phyloP scores from a whole-genome alignment of 306 rosid genomes.

The Luffa aegyptiaca region DNA sequence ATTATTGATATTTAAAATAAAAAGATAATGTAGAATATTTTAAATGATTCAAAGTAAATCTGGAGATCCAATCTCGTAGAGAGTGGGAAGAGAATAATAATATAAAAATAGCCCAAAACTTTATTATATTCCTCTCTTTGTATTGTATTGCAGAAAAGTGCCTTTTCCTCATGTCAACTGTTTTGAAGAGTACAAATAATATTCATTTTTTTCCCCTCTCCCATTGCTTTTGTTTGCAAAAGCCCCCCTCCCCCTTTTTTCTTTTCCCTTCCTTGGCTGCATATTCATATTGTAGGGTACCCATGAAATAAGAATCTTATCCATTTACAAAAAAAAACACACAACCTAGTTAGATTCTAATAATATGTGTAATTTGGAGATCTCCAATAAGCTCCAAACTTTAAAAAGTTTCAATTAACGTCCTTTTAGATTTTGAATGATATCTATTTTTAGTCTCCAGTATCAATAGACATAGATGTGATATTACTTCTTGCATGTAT shows the following conservation, averaged over 20 bases:
- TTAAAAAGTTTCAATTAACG: neutral
- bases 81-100: neutral
- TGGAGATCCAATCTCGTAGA: neutral
- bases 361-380: neutral
- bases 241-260: too few species aligned
- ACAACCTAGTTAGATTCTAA: neutral
- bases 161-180: neutral
- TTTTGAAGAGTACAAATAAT: neutral
- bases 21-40: neutral
- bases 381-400: neutral
- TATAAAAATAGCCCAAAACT: neutral
- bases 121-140: neutral
- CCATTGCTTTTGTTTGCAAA: neutral
- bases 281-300: neutral
- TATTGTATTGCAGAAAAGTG: neutral
- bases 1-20: neutral
- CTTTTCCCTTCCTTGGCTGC: neutral
- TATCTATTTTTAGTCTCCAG: neutral
- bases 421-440: neutral
- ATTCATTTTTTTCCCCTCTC: neutral
- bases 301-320: neutral
- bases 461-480: too few species aligned
- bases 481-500: too few species aligned
- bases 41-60: neutral
- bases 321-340: neutral